These are phyloP conservation scores for Saprolegnia parasitica DNA, from an alignment of 352 stramenopile species.

Conservation along the genomic window DNA sequence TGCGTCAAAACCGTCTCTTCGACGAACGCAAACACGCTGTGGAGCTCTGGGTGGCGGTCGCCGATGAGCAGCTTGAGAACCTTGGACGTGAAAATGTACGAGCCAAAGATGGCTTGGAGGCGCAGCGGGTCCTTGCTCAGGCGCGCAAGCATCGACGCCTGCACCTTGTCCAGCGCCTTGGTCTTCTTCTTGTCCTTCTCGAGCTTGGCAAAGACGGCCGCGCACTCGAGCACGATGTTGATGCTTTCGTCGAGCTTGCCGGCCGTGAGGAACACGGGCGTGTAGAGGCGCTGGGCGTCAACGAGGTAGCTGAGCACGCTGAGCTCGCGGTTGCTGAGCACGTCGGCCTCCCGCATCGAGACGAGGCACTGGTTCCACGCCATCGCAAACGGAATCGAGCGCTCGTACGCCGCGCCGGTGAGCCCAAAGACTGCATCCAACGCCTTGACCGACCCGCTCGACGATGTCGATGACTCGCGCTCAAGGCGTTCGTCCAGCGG, in stretches of 20 bases:
- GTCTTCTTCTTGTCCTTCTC: conserved; percentile 28
- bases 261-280: conserved; percentile 20
- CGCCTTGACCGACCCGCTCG: background rate
- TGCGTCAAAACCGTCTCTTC: conserved; percentile 23
- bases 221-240: conserved; percentile 24
- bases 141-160: background rate
- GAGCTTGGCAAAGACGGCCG: conserved; percentile 2
- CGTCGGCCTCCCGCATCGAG: conserved; percentile 20
- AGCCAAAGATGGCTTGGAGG: conserved; percentile 14
- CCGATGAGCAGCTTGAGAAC: conserved; percentile 15
- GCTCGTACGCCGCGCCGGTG: background rate
- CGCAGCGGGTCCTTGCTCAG: conserved; percentile 23
- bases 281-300: conserved; percentile 23
- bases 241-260: conserved; percentile 27
- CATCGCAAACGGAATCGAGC: conserved; percentile 26
- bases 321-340: conserved; percentile 26
- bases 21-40: conserved; percentile 17
- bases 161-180: conserved; percentile 12
- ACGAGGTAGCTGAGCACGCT: conserved; percentile 23
- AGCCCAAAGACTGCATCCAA: conserved; percentile 7
- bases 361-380: conserved; percentile 24
- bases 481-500: background rate
- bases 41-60: conserved; percentile 10
- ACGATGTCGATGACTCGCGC: conserved; percentile 1
- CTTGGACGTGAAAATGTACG: conserved; percentile 26